Evolutionary conservation across 805 yeast species (phyloP).

Genomic region (Saturnispora halmiae): DNA sequence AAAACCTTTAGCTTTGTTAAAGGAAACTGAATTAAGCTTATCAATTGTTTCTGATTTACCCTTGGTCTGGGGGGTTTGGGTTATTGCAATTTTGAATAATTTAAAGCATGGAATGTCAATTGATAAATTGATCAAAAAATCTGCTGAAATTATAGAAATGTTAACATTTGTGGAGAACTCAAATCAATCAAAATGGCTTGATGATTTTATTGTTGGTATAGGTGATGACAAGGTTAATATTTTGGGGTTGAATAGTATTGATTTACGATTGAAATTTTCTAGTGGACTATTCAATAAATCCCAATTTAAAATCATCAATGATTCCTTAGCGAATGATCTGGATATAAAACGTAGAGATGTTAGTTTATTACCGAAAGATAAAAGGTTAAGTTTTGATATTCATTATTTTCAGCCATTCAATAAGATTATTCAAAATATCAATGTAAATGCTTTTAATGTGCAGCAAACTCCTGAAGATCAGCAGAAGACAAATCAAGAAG

Average conservation of each 20-base stretch:
- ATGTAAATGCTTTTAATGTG: slow-evolving; percentile 16
- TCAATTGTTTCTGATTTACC: slow-evolving; percentile 55
- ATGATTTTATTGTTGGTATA: slow-evolving; percentile 40
- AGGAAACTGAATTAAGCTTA: slow-evolving; percentile 25
- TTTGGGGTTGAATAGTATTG: slow-evolving; percentile 20
- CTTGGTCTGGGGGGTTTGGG: slow-evolving; percentile 56
- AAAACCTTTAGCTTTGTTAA: slow-evolving; percentile 25
- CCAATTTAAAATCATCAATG: slow-evolving; percentile 5
- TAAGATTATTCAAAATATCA: slow-evolving; percentile 26
- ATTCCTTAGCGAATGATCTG: not conserved
- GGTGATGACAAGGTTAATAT: slow-evolving; percentile 25
- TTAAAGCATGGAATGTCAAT: slow-evolving; percentile 41
- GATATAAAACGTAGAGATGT: not conserved
- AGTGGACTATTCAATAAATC: slow-evolving; percentile 4
- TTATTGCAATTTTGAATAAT: slow-evolving; percentile 54
- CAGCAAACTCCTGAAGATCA: slow-evolving; percentile 5
- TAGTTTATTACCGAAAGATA: not conserved
- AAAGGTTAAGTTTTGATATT: slow-evolving; percentile 12
- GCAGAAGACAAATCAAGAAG: not conserved
- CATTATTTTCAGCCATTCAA: slow-evolving; percentile 25
- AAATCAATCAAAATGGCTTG: slow-evolving; percentile 52
- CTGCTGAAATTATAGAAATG: slow-evolving; percentile 50
- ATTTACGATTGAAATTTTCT: slow-evolving; percentile 12
- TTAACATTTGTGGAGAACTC: slow-evolving; percentile 48
- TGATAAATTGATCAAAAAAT: slow-evolving; percentile 31